Evolutionary conservation across 352 stramenopile genomes (phyloP).

Genomic region (Pythium rishiriense): DNA sequence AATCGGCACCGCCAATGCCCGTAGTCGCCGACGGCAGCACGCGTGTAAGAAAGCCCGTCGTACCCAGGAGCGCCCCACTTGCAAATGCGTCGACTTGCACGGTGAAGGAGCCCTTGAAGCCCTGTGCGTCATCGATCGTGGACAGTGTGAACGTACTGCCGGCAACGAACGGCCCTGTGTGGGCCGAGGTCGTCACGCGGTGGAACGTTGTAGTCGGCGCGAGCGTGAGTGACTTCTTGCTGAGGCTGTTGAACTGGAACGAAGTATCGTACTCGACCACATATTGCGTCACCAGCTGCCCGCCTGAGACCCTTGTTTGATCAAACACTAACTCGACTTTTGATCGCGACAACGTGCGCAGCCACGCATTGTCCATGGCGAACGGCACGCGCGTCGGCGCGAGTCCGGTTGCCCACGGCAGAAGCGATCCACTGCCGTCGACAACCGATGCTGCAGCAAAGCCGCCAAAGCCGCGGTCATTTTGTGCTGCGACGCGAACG

Average conservation of each 20-base stretch:
- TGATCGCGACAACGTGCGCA: slow-evolving; percentile 36
- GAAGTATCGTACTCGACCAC: slow-evolving; percentile 48
- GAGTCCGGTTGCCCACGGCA: slow-evolving; percentile 22
- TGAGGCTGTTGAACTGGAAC: slow-evolving; percentile 34
- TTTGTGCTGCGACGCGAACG: slow-evolving; percentile 78
- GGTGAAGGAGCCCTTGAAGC: slow-evolving; percentile 52
- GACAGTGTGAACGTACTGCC: slow-evolving; percentile 67
- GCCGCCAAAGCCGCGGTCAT: slow-evolving; percentile 77
- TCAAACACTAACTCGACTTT: slow-evolving; percentile 62
- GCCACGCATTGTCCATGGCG: slow-evolving; percentile 44
- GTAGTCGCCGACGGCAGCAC: slow-evolving; percentile 34
- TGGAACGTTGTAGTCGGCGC: slow-evolving; percentile 43
- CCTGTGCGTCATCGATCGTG: slow-evolving; percentile 36
- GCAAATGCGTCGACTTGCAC: slow-evolving; percentile 51
- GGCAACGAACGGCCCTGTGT: slow-evolving; percentile 66
- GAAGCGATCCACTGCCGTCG: neutral
- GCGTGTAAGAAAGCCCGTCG: slow-evolving; percentile 52
- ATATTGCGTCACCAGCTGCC: slow-evolving; percentile 56
- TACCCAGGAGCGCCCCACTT: slow-evolving; percentile 29
- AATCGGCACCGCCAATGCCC: slow-evolving; percentile 39
- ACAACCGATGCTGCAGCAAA: slow-evolving; percentile 43
- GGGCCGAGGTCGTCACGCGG: slow-evolving; percentile 65
- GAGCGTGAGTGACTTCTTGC: slow-evolving; percentile 27
- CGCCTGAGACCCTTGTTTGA: slow-evolving; percentile 55
- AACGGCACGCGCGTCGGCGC: slow-evolving; percentile 57